Conservation (phyloP, 2,329 filamentous ascomycete species). For the Coleophoma eucalyptorum region DNA sequence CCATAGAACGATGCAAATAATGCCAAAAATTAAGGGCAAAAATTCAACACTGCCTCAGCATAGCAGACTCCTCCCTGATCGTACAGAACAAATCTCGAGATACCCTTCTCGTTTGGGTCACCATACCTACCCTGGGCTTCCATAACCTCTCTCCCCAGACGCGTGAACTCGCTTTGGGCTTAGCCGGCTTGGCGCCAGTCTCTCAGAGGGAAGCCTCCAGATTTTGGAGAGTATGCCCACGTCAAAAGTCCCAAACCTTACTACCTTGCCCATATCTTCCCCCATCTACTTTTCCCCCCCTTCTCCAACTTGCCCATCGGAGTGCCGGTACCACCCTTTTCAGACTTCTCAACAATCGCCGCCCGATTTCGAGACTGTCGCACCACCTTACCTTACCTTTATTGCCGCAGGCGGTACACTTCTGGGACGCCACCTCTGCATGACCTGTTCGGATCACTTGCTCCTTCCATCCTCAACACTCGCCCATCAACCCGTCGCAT, state of each 20-base stretch:
- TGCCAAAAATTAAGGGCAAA: no score
- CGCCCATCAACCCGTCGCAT: slow-evolving; percentile 27
- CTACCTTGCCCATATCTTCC: neutral
- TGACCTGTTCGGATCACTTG: slow-evolving; percentile 27
- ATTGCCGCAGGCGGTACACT: slow-evolving; percentile 29
- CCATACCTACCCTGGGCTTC: no score
- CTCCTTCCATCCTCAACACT: slow-evolving; percentile 22
- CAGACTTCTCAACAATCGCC: slow-evolving; percentile 15
- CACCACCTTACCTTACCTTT: slow-evolving; percentile 11
- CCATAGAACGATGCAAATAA: no score
- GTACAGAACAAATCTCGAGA: no score
- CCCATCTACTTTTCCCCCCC: slow-evolving; percentile 13
- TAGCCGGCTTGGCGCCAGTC: no score
- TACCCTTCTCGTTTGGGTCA: no score
- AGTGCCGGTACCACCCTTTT: slow-evolving; percentile 25
- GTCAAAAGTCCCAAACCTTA: neutral
- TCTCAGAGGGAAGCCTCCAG: neutral
- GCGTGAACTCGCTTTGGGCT: no score
- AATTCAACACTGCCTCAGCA: no score
- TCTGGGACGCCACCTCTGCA: slow-evolving; percentile 25
- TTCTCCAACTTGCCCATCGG: slow-evolving; percentile 16
- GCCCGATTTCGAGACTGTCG: slow-evolving; percentile 13
- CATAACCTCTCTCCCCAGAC: no score
- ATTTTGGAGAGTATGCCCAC: neutral
- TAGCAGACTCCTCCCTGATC: no score